phyloP scores from a whole-genome alignment of 495 filamentous ascomycete species.

The Halenospora varia region DNA sequence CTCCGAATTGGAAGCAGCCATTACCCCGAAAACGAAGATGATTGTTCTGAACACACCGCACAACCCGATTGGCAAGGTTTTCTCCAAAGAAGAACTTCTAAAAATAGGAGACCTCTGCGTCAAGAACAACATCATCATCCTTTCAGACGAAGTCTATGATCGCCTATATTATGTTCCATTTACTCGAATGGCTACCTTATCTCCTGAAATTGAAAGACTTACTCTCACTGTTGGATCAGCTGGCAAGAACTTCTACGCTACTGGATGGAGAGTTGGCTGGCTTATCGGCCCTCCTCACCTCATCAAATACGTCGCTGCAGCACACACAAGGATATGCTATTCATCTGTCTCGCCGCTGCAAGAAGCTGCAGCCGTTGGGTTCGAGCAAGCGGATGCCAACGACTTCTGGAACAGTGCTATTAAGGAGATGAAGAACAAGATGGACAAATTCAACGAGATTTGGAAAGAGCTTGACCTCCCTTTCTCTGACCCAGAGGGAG shows the following conservation, averaged over 20 bases:
- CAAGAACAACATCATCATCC: conserved; percentile 89
- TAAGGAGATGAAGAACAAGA: conserved; percentile 84
- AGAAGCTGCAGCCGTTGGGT: conserved; percentile 93
- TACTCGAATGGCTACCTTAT: conserved; percentile 84
- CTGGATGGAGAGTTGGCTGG: conserved; percentile 95
- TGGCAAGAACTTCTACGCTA: conserved; percentile 97
- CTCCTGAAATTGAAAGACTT: conserved; percentile 76
- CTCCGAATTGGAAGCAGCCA: conserved; percentile 73
- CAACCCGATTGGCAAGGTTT: conserved; percentile 96
- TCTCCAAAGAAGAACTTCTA: conserved; percentile 75
- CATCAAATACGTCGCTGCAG: conserved; percentile 87
- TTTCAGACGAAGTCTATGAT: conserved; percentile 96
- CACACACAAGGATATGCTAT: conserved; percentile 96
- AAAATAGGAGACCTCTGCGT: conserved; percentile 87
- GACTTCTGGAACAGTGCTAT: conserved; percentile 88
- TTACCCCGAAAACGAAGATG: conserved; percentile 88
- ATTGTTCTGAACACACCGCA: conserved; percentile 84
- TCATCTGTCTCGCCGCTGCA: conserved; percentile 89
- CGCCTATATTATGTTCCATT: conserved; percentile 92
- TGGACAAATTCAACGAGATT: conserved; percentile 78
- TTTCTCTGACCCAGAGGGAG: conserved; percentile 90
- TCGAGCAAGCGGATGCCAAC: conserved; percentile 79
- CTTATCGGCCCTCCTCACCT: conserved; percentile 84
- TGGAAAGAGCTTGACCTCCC: conserved; percentile 87
- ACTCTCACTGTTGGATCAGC: conserved; percentile 93